These are phyloP conservation scores for Ogataea methanolica DNA, from an alignment of 805 yeast genomes.

Conservation along the genomic window DNA sequence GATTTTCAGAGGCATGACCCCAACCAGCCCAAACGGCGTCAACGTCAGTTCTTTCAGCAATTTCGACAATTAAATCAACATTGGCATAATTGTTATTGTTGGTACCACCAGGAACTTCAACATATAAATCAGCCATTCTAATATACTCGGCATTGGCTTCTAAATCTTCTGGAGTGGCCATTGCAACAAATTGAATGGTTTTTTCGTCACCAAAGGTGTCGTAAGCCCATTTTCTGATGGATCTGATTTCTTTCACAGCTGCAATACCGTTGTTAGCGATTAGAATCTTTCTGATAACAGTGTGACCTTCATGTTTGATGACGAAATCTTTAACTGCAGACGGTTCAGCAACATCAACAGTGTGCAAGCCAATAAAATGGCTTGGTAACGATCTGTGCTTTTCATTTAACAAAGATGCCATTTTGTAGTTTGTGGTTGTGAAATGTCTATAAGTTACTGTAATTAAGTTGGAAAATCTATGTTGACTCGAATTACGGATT, in stretches of 20 bases:
- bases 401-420: slow-evolving; percentile 16
- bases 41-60: slow-evolving; percentile 93
- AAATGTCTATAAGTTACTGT: neutral
- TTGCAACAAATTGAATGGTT: slow-evolving; percentile 89
- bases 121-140: slow-evolving; percentile 98
- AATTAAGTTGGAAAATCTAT: neutral
- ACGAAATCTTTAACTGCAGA: slow-evolving; percentile 81
- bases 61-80: slow-evolving; percentile 93
- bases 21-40: slow-evolving; percentile 99
- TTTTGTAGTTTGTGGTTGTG: slow-evolving; percentile 4
- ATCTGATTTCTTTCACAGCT: slow-evolving; percentile 96
- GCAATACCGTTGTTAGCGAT: slow-evolving; percentile 99
- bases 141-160: slow-evolving; percentile 96
- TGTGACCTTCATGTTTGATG: slow-evolving; percentile 83
- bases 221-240: slow-evolving; percentile 98
- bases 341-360: slow-evolving; percentile 74
- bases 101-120: slow-evolving; percentile 99
- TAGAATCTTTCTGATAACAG: slow-evolving; percentile 81
- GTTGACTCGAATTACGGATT: no score
- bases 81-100: slow-evolving; percentile 98
- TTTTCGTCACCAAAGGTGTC: slow-evolving; percentile 97
- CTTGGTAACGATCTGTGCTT: slow-evolving; percentile 44
- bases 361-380: slow-evolving; percentile 80
- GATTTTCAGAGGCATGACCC: slow-evolving; percentile 99
- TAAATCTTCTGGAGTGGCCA: slow-evolving; percentile 99